Evolutionary conservation across 2,329 filamentous ascomycete species (phyloP).

Genomic region (Coccinonectria pachysandricola): DNA sequence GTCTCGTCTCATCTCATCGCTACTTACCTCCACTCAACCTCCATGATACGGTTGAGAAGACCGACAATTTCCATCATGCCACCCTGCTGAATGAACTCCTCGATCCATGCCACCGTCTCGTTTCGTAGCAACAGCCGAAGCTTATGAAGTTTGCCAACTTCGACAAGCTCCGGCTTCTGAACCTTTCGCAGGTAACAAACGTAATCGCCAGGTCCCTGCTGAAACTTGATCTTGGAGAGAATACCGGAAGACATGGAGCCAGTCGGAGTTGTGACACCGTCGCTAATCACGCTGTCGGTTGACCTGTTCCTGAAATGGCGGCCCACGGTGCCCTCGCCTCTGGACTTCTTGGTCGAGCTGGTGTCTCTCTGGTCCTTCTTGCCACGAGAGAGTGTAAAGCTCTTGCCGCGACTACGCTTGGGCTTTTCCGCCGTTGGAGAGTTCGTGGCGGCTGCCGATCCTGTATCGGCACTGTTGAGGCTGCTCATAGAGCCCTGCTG

Average conservation of each 20-base stretch:
- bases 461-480: constrained; percentile 25
- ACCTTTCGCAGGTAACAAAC: constrained; percentile 76
- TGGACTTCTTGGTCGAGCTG: constrained; percentile 63
- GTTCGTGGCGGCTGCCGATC: constrained; percentile 27
- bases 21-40: constrained; percentile 84
- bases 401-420: constrained; percentile 39
- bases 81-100: constrained; percentile 77
- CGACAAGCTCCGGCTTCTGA: constrained; percentile 70
- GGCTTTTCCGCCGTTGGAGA: constrained; percentile 37
- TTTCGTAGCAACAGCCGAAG: constrained; percentile 80
- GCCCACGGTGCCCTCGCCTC: constrained; percentile 50
- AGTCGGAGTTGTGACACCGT: constrained; percentile 43
- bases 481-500: constrained; percentile 36
- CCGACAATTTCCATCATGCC: constrained; percentile 89
- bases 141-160: constrained; percentile 94
- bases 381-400: constrained; percentile 64
- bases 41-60: constrained; percentile 83
- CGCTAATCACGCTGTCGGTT: constrained; percentile 55
- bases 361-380: constrained; percentile 54
- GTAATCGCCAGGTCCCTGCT: constrained; percentile 71
- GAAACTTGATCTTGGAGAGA: constrained; percentile 60
- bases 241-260: constrained; percentile 45
- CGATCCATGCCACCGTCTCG: constrained; percentile 92
- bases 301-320: constrained; percentile 64
- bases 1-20: constrained; percentile 1